Evolutionary conservation across 108 stramenopile species (phyloP), one percentile per base, ranked within the genome.

Genomic region (Aurantiochytrium sp.): DNA sequence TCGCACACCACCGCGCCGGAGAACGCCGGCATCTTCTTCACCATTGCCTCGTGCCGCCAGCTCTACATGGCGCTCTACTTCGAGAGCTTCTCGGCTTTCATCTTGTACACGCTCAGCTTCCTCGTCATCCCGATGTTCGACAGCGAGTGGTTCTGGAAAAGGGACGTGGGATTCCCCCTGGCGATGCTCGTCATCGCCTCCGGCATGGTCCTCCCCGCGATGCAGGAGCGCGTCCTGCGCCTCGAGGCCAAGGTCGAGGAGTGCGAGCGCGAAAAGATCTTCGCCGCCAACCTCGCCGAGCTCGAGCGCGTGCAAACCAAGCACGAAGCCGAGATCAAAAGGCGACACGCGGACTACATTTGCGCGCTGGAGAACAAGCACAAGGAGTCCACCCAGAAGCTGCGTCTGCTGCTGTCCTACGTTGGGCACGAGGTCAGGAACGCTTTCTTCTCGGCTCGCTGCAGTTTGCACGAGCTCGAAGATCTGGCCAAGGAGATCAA

Each of bases 1-100:
- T 30, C 59, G 59, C 59, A 65, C 34, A 24, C 59, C 0, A 65
- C 15, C 32, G 59, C 59, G 1, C 59, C 59, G 27, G 27, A 10
- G 32, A 65, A 65, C 19, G 59, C 59, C 27, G 59, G 59, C 34
- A 19, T 65, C 27, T 65, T 65, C 34, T 65, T 65, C 1, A 65
- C 59, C 59, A 34, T 65, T 12, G 27, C 59, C 34, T 17, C 19
- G 59, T 65, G 59, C 59, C 59, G 59, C 10, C 59, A 65, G 59
- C 59, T 65, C 8, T 65, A 65, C 59, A 65, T 65, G 59, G 59
- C 59, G 27, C 59, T 65, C 59, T 65, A 65, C 59, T 65, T 65
- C 19, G 59, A 65, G 3, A 65, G 59, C 59, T 65, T 65, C 24
- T 30, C 59, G 10, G 59, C 59, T 65, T 65, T 34, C 24, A 24